These are phyloP conservation scores for Pleurotus cornucopiae DNA, from an alignment of 768 basidiomycete genomes.

Conservation along the genomic window DNA sequence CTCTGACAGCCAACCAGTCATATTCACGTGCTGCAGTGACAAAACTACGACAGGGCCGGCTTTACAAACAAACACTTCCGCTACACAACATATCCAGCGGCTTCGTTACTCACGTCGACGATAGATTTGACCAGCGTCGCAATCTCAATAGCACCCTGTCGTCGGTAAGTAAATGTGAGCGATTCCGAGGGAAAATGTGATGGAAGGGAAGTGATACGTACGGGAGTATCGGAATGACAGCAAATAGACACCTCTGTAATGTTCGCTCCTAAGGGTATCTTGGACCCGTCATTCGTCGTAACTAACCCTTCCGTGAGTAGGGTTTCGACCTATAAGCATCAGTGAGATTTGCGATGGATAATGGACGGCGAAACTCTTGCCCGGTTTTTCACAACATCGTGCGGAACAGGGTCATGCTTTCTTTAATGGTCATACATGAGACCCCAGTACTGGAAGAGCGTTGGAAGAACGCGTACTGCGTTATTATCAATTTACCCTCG, in stretches of 20 bases:
- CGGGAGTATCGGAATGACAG: slow-evolving; percentile 63
- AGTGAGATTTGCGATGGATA: background rate
- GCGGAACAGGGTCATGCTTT: slow-evolving; percentile 44
- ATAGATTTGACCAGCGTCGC: slow-evolving; percentile 47
- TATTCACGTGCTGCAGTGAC: no score
- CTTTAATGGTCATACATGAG: slow-evolving; percentile 19
- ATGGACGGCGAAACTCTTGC: slow-evolving; percentile 23
- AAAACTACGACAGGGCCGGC: no score
- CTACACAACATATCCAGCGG: slow-evolving; percentile 21
- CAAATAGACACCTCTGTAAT: slow-evolving; percentile 56
- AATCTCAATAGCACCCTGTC: slow-evolving; percentile 49
- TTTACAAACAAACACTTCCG: background rate
- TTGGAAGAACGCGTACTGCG: slow-evolving; percentile 33
- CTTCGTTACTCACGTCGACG: slow-evolving; percentile 49
- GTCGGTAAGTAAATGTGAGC: background rate
- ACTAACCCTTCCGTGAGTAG: slow-evolving; percentile 40
- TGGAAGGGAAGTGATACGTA: slow-evolving; percentile 17
- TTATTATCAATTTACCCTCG: slow-evolving; percentile 56
- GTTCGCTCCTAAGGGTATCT: slow-evolving; percentile 37
- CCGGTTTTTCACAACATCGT: slow-evolving; percentile 35
- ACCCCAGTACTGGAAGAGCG: no score
- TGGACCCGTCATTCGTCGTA: slow-evolving; percentile 40
- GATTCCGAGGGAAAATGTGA: background rate
- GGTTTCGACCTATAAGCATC: slow-evolving; percentile 31
- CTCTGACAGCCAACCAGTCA: no score